These are phyloP conservation scores for Clonostachys rosea DNA, from an alignment of 2,329 filamentous ascomycete species.

Conservation along the genomic window DNA sequence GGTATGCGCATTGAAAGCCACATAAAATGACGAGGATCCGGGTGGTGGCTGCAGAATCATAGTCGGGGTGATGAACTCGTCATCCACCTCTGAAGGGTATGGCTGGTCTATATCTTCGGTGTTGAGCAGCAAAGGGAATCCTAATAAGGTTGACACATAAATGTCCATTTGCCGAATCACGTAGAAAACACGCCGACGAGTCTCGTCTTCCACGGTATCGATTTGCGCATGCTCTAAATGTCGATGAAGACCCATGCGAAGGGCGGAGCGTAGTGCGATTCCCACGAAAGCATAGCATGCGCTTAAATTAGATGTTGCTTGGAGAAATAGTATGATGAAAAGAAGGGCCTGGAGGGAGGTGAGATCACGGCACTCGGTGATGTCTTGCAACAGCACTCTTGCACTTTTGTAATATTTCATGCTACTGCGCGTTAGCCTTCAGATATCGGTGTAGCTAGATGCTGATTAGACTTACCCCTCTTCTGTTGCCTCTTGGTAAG, in stretches of 20 bases:
- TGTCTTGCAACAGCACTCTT: conserved; percentile 59
- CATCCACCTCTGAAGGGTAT: conserved; percentile 60
- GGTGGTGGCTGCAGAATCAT: conserved; percentile 50
- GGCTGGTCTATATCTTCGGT: conserved; percentile 65
- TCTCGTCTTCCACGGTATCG: conserved; percentile 58
- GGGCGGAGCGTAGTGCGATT: conserved; percentile 69
- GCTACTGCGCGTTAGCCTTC: conserved; percentile 30
- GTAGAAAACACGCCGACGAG: conserved; percentile 61
- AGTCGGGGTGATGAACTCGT: conserved; percentile 60
- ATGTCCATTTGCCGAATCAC: conserved; percentile 67
- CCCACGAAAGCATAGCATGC: conserved; percentile 79
- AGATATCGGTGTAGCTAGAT: conserved; percentile 10
- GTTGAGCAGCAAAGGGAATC: conserved; percentile 59
- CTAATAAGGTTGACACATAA: conserved; percentile 63
- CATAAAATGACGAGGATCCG: conserved; percentile 53
- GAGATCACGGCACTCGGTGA: conserved; percentile 69
- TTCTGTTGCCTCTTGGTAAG: conserved; percentile 46
- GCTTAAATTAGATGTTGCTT: conserved; percentile 73
- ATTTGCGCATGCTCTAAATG: conserved; percentile 61
- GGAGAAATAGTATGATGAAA: conserved; percentile 78
- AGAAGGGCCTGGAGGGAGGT: conserved; percentile 70
- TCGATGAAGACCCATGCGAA: conserved; percentile 75
- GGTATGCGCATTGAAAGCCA: conserved; percentile 63
- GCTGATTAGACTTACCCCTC: conserved; percentile 43
- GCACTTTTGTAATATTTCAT: conserved; percentile 71